Evolutionary conservation across 805 yeast species (phyloP), one percentile per base, ranked within the genome.

Genomic region (Yarrowia sp.): DNA sequence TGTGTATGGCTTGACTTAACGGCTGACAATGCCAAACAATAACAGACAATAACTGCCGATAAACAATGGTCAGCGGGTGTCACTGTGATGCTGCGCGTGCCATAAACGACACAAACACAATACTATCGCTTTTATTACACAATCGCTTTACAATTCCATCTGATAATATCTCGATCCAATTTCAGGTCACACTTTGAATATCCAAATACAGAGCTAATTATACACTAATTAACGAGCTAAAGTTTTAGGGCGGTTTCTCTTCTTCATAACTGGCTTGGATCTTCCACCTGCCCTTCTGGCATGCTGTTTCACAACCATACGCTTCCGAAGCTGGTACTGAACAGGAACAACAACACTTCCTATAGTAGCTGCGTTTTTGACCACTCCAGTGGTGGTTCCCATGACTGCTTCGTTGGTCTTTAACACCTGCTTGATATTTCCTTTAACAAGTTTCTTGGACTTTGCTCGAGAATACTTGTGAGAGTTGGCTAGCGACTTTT

Each of bases 331-430:
- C 7, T 36, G 43, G 38, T 22, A 51, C n/a, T 51, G 58, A 6
- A 51, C 58, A 14, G 58, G 58, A 22, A 51, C 43, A 31, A 51
- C 43, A 14, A 51, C 58, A 36, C 58, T 51, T 9, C 58, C 58
- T 10, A 51, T 51, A 14, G 58, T 22, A 14, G 43, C 58, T 4
- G 57, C 57, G 8, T 36, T 35, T 13, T 51, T 36, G 9, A 51
- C 43, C 14, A 51, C 58, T 6, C 58, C 58, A n/a, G 58, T 51
- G 8, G 58, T 51, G 14, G 58, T 51, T 7, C 43, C 43, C 58
- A 51, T 22, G 9, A 36, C 43, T 1, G 58, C 43, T 2, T 51
- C 58, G 17, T 36, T 51, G 2, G 58, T 36, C 18, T 22, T 51
- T 10, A 51, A n/a, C 43, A 51, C 58, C 18, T 36, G 58, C 15